Evolutionary conservation across 1,284 basidiomycete genomes (phyloP), one percentile per base, ranked within the genome.

Genomic region (Austroboletus novae-zelandiae): DNA sequence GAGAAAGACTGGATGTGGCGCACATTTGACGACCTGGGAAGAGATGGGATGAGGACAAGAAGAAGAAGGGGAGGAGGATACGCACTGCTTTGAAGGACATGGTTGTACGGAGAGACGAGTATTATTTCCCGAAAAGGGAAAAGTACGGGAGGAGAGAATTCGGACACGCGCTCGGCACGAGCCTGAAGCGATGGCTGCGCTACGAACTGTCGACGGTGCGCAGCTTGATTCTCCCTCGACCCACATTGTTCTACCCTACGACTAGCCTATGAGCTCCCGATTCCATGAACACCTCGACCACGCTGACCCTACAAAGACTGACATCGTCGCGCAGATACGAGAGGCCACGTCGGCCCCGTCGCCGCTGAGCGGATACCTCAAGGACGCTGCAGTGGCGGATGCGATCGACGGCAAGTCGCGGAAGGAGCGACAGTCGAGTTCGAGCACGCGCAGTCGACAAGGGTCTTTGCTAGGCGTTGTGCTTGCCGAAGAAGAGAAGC

Each of bases 71-170:
- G 32, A 9, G 32, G 2, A n/a, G 20, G 18, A 39, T 4, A 73
- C 82, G 55, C 57, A 87, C 85, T 60, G 83, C 84, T 76, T 86
- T 87, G 68, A 86, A 67, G 47, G 84, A 78, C 84, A 87, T 84
- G 60, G 14, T 9, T 30, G 41, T 1, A 32, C 15, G 37, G 36
- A 17, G 32, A 48, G 34, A 36, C 3, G 34, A 14, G 34, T 11
- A 32, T 14, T 10, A 32, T 32, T 14, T 10, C 31, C 31, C 2
- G 1, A 14, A 32, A 32, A 32, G 31, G 31, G 31, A 23, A 23
- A 23, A 23, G 20, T 23, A 23, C 20, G 20, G 20, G 20, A 23
- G 20, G 20, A 23, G 20, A 23, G 2, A 6, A 11, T 14, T 2
- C 8, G 18, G 29, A 50, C 62, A 67, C 43, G 61, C 61, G 43